Base-by-base conservation (phyloP, 768 basidiomycete genomes). In the Agaricus subrufescens region DNA sequence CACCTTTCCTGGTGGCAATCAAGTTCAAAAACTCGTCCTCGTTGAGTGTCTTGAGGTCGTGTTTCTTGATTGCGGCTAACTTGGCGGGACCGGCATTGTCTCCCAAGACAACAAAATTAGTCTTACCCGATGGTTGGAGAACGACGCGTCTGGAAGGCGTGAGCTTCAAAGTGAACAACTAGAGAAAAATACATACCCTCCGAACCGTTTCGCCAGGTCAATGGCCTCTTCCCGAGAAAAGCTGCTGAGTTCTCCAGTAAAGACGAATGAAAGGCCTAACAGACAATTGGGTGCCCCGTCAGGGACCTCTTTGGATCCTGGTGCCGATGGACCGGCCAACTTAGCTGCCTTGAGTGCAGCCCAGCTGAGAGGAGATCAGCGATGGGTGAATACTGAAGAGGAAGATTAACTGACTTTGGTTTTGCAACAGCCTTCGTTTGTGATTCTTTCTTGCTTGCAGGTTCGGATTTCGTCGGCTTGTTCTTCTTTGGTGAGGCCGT, bases 201-300 rank as follows among this genome's bases (percentile, higher is more conserved):
- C 94, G 65, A 85, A 94, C 4, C 94, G 91, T 69, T 99, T 98
- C 0, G 89, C 96, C 5, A 96, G 69, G 62, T 96, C 94, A 27
- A 76, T 67, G 0, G 91, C 87, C 62, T 97, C 94, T 2, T 98
- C 92, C 38, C 97, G 80, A 1, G 91, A 85, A 61, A 98, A 85
- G 57, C 87, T 89, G 46, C 79, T 82, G 46, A 98, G 71, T 63
- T 99, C 96, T 14, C 95, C 97, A 0, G 97, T 98, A 61, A 99
- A 99, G 23, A 99, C 96, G 65, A 99, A 89, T 0, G 92, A 80
- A 25, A 98, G 76, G 0, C 95, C 95, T 0, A 86, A 81, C 8
- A 99, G 76, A 65, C 91, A 93, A 63, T 87, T 80, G 0, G 81
- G 80, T 27, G 75, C 73, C 12, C 87, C 86, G 44, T 93, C 84